Evolutionary conservation across 768 basidiomycete species (phyloP).

Genomic region (Mycena leptocephala): DNA sequence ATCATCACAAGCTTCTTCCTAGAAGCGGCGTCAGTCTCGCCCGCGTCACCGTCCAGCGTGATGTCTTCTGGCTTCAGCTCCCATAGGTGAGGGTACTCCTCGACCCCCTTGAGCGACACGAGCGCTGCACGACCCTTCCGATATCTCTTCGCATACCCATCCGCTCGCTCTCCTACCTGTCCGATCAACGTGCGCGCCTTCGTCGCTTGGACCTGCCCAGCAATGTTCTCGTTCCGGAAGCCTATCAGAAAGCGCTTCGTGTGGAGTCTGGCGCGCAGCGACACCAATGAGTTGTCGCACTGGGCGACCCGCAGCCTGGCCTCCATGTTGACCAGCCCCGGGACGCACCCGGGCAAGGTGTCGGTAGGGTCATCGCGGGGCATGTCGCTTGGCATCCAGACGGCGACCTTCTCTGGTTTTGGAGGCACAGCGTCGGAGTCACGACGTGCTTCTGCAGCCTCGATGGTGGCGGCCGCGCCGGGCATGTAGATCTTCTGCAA

Average conservation of each 20-base stretch:
- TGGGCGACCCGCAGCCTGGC: too few species aligned
- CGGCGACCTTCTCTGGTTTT: not conserved
- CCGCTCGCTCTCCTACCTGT: too few species aligned
- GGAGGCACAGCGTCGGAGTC: not conserved
- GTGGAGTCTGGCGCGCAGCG: not conserved
- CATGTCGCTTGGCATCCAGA: constrained; percentile 6
- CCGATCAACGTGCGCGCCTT: too few species aligned
- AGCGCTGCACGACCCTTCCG: not conserved
- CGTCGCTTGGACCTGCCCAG: too few species aligned
- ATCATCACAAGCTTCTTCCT: not conserved
- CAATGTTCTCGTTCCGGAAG: not conserved
- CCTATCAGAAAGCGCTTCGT: not conserved
- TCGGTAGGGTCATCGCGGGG: not conserved
- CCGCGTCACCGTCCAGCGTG: not conserved
- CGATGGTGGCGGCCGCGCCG: not conserved
- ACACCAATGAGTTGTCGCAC: too few species aligned
- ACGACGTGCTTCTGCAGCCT: not conserved
- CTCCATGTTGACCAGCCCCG: too few species aligned
- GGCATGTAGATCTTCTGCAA: constrained; percentile 1
- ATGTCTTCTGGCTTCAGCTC: not conserved
- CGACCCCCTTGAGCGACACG: not conserved
- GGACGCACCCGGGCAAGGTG: not conserved
- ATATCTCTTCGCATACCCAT: too few species aligned
- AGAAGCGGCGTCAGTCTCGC: not conserved
- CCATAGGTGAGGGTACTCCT: not conserved